These are phyloP conservation scores for Helminthosporium solani DNA, from an alignment of 2,329 filamentous ascomycete genomes.

Conservation along the genomic window DNA sequence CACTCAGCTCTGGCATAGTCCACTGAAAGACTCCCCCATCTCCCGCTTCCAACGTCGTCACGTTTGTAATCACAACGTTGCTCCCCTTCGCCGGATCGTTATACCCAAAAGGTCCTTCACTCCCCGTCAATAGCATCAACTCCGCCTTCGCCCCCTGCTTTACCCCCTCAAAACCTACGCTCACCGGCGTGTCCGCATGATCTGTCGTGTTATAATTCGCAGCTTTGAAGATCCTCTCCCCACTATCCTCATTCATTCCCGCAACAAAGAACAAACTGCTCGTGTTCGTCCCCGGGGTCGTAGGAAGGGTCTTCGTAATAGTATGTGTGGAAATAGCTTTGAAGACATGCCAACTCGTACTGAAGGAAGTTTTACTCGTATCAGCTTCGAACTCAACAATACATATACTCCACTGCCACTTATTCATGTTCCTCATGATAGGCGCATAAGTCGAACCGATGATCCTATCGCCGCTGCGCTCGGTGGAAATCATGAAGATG, in stretches of 20 bases:
- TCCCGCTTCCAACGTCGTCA: slow-evolving; percentile 28
- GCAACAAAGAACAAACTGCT: slow-evolving; percentile 51
- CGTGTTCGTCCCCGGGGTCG: slow-evolving; percentile 37
- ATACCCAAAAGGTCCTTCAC: slow-evolving; percentile 43
- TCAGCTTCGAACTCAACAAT: slow-evolving; percentile 46
- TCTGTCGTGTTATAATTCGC: slow-evolving; percentile 53
- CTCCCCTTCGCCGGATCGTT: slow-evolving; percentile 51
- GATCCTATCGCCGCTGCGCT: slow-evolving; percentile 63
- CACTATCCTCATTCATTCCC: slow-evolving; percentile 36
- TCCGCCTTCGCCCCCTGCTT: slow-evolving; percentile 25
- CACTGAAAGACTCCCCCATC: slow-evolving; percentile 54
- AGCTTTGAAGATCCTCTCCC: slow-evolving; percentile 47
- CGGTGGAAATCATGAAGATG: slow-evolving; percentile 64
- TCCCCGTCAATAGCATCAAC: slow-evolving; percentile 48
- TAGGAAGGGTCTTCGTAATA: slow-evolving; percentile 49
- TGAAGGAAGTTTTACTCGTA: slow-evolving; percentile 30
- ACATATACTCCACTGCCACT: slow-evolving; percentile 41
- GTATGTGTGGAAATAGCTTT: slow-evolving; percentile 46
- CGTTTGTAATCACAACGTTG: slow-evolving; percentile 38
- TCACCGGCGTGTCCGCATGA: slow-evolving; percentile 19
- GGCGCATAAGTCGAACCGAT: slow-evolving; percentile 48
- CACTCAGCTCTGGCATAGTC: slow-evolving; percentile 55
- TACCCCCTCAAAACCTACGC: slow-evolving; percentile 33
- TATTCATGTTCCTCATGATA: slow-evolving; percentile 37
- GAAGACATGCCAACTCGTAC: slow-evolving; percentile 38